Conservation (phyloP, 768 basidiomycete species). For the Tylopilus felleus region DNA sequence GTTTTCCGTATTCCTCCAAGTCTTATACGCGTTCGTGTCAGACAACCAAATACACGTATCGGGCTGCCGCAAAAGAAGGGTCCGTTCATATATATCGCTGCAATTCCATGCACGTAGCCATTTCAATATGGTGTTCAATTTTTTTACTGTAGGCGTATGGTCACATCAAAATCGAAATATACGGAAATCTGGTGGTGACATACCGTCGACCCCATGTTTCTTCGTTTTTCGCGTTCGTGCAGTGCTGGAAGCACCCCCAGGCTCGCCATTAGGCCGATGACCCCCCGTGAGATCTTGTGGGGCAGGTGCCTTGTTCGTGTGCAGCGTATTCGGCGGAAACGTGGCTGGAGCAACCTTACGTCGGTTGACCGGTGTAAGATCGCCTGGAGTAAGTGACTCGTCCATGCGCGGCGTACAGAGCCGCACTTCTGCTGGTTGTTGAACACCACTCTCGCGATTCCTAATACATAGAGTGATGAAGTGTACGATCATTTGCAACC, state of each 20-base stretch:
- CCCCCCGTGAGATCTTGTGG: too few relatives aligned
- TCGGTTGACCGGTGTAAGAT: neutral
- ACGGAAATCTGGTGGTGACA: neutral
- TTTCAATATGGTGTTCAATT: neutral
- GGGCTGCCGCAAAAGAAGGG: neutral
- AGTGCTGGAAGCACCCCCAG: neutral
- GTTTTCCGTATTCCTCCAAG: neutral
- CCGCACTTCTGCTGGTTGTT: neutral
- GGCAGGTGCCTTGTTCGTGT: too few relatives aligned
- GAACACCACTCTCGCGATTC: neutral
- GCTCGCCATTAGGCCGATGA: too few relatives aligned
- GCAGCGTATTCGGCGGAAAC: too few relatives aligned
- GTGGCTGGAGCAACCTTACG: too few relatives aligned
- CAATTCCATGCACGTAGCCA: slow-evolving; percentile 5
- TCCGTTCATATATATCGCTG: neutral
- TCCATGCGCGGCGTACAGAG: too few relatives aligned
- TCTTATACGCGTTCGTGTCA: neutral
- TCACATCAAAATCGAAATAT: neutral
- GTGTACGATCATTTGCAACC: too few relatives aligned
- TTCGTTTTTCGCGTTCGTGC: neutral
- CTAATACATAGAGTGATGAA: neutral
- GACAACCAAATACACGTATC: slow-evolving; percentile 12
- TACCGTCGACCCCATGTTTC: neutral
- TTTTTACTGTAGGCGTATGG: neutral
- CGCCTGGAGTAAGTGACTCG: too few relatives aligned